Percentiles rank a stretch among this genome's conserved stretches.
These are phyloP conservation scores for Kwoniella pini DNA, from an alignment of 768 basidiomycete species.

Conservation along the genomic window DNA sequence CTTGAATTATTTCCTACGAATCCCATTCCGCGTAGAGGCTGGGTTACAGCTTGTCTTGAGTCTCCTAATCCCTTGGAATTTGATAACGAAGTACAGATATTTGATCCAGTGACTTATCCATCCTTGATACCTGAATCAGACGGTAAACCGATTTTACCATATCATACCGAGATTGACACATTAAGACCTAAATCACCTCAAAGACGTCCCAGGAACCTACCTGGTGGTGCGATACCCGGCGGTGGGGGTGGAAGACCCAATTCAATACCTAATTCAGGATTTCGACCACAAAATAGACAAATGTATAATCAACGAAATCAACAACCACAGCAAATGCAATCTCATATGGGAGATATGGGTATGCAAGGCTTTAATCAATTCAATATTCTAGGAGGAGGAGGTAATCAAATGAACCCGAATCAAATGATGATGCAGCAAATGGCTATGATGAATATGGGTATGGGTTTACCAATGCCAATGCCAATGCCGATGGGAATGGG, in stretches of 20 bases:
- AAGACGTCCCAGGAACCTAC: conserved; percentile 21
- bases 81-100: conserved; percentile 59
- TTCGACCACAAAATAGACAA: not conserved
- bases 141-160: conserved; percentile 26
- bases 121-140: conserved; percentile 21
- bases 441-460: conserved; percentile 29
- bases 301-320: not conserved
- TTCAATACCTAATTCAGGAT: not conserved
- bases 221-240: conserved; percentile 2
- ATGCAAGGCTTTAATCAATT: conserved; percentile 30
- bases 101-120: conserved; percentile 22
- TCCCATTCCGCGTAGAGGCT: conserved; percentile 72
- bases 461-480: conserved; percentile 21
- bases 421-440: conserved; percentile 32
- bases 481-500: conserved; percentile 15
- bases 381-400: not conserved
- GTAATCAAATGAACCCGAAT: conserved; percentile 20
- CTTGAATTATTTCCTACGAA: conserved; percentile 84
- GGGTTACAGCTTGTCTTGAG: conserved; percentile 58
- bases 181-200: conserved; percentile 80
- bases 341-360: not conserved
- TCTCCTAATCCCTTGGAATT: conserved; percentile 55
- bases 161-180: conserved; percentile 68
- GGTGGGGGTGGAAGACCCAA: not conserved
- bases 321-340: conserved; percentile 3